phyloP scores from a whole-genome alignment of 805 yeast species.

The Sugiyamaella smithiae region DNA sequence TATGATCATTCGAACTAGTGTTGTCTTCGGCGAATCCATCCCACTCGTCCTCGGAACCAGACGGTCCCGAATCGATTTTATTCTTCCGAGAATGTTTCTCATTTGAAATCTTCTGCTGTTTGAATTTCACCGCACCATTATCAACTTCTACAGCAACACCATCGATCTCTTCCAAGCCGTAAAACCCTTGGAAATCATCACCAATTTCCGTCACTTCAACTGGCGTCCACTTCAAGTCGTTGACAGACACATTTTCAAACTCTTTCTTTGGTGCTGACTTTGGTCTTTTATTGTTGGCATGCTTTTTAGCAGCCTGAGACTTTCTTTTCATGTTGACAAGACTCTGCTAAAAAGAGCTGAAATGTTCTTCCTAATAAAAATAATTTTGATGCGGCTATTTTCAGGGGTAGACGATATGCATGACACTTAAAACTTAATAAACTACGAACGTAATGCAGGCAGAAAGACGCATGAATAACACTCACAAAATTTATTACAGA shows the following conservation, averaged over 20 bases:
- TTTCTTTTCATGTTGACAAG: conserved; percentile 3
- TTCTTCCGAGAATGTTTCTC: too few species aligned
- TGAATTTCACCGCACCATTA: conserved; percentile 57
- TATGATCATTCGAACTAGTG: conserved; percentile 15
- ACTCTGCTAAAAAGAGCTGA: too few species aligned
- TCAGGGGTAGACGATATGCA: neutral
- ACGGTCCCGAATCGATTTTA: neutral
- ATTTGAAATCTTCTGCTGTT: conserved; percentile 27
- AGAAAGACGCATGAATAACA: too few species aligned
- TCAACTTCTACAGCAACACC: conserved; percentile 82
- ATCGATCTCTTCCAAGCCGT: conserved; percentile 89
- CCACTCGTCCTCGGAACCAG: conserved; percentile 7
- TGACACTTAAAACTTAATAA: too few species aligned
- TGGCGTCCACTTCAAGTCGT: conserved; percentile 59
- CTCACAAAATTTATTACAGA: too few species aligned
- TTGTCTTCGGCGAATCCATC: conserved; percentile 7
- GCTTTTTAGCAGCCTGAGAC: neutral
- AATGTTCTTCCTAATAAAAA: neutral
- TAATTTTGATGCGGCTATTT: neutral
- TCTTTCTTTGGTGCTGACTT: neutral
- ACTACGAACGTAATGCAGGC: too few species aligned
- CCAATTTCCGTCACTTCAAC: conserved; percentile 80
- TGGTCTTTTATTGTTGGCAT: too few species aligned
- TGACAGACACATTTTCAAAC: conserved; percentile 14
- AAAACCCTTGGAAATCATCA: conserved; percentile 86